phyloP scores from a whole-genome alignment of 1,139 yeast genomes.

The Blastobotrys malaysiensis region DNA sequence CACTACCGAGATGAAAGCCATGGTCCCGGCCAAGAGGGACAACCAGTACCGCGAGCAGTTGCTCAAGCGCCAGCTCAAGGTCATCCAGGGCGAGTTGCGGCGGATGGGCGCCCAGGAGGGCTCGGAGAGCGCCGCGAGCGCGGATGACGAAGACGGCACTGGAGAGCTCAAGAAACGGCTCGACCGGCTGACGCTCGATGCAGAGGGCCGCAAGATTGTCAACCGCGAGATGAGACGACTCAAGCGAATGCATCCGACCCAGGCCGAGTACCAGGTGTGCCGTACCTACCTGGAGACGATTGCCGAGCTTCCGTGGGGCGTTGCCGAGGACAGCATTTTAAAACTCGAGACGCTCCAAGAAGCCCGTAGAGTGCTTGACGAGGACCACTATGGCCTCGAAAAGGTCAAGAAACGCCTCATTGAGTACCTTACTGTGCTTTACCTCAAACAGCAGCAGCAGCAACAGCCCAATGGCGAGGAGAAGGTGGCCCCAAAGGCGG shows the following conservation, averaged over 20 bases:
- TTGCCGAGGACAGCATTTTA: constrained; percentile 29
- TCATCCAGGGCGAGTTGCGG: constrained; percentile 28
- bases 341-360: constrained; percentile 42
- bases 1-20: background rate
- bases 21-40: constrained; percentile 5
- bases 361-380: constrained; percentile 61
- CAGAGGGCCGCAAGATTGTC: constrained; percentile 43
- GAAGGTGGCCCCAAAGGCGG: constrained; percentile 19
- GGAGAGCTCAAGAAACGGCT: constrained; percentile 29
- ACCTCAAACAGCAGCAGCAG: constrained; percentile 41
- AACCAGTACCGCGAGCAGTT: constrained; percentile 28
- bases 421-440: constrained; percentile 75
- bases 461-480: background rate
- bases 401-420: constrained; percentile 75
- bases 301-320: constrained; percentile 51
- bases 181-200: constrained; percentile 25
- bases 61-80: constrained; percentile 25
- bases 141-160: constrained; percentile 31
- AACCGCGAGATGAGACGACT: constrained; percentile 60
- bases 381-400: constrained; percentile 79
- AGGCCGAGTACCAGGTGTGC: constrained; percentile 70
- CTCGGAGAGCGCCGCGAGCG: constrained; percentile 18
- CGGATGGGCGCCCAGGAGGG: constrained; percentile 12
- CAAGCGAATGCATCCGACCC: constrained; percentile 57
- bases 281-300: constrained; percentile 67